These are phyloP conservation scores for Rheum nobile DNA, from an alignment of 148 eudicot genomes.

Conservation along the genomic window DNA sequence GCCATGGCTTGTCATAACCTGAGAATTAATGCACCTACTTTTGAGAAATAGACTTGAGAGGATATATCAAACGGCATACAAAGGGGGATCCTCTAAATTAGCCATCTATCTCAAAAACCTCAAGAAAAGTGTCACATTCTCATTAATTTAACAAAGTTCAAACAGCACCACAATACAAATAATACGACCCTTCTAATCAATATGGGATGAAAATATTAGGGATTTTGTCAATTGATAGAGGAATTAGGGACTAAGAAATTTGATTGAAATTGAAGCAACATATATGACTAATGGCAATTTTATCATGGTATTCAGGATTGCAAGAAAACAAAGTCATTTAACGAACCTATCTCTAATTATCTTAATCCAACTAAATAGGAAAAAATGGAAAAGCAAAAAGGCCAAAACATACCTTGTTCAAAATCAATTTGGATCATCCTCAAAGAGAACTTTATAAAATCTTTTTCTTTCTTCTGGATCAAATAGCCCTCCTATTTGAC, in stretches of 20 bases:
- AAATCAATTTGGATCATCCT: constrained; percentile 26
- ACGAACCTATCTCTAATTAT: background rate
- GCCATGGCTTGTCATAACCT: background rate
- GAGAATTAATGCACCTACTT: background rate
- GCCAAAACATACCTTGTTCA: background rate
- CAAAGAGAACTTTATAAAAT: constrained; percentile 76
- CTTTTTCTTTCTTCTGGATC: constrained; percentile 90
- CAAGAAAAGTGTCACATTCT: background rate
- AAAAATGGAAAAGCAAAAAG: background rate
- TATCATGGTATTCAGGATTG: background rate
- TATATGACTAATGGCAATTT: background rate
- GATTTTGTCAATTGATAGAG: background rate
- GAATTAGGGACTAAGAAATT: background rate
- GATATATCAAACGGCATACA: background rate
- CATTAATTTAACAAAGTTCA: background rate
- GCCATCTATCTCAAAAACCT: background rate
- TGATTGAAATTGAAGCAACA: background rate
- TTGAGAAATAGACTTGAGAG: background rate
- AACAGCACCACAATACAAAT: background rate
- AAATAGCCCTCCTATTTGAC: constrained; percentile 59
- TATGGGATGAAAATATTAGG: background rate
- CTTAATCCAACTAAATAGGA: background rate
- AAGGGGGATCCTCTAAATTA: background rate
- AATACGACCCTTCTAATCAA: background rate
- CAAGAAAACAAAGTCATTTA: background rate